Evolutionary conservation across 352 stramenopile genomes (phyloP).

Genomic region (Pythium diclinum): DNA sequence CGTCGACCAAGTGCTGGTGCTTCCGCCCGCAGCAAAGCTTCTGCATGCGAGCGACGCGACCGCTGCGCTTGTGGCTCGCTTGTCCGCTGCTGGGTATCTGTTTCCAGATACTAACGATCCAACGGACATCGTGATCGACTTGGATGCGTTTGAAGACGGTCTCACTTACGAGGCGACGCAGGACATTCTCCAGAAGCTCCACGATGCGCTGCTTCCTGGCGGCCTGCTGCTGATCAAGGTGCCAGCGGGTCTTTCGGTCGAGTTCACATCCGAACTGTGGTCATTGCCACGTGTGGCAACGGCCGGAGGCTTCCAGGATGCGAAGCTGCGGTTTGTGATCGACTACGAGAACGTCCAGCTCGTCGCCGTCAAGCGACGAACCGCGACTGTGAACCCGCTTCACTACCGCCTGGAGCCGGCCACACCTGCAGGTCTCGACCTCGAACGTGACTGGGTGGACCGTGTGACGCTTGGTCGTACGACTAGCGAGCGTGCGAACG

Average conservation of each 20-base stretch:
- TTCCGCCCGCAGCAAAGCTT: neutral
- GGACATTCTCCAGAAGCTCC: neutral
- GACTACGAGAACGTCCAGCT: neutral
- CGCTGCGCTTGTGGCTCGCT: neutral
- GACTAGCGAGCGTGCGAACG: neutral
- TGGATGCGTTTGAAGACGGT: neutral
- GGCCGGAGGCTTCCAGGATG: neutral
- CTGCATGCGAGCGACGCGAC: neutral
- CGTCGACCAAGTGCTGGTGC: neutral
- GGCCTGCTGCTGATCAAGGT: neutral
- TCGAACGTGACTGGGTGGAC: neutral
- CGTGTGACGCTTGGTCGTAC: neutral
- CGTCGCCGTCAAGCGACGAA: neutral
- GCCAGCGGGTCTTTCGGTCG: neutral
- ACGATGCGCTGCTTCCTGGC: neutral
- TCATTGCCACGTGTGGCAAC: neutral
- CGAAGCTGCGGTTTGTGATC: neutral
- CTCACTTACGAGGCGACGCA: slow-evolving; percentile 1
- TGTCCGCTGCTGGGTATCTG: neutral
- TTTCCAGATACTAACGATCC: neutral
- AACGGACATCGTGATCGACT: neutral
- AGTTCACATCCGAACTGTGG: neutral
- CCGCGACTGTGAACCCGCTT: neutral
- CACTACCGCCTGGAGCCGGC: neutral
- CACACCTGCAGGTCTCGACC: neutral